phyloP scores from a whole-genome alignment of 1,139 yeast species.

The Scheffersomyces insectosa region DNA sequence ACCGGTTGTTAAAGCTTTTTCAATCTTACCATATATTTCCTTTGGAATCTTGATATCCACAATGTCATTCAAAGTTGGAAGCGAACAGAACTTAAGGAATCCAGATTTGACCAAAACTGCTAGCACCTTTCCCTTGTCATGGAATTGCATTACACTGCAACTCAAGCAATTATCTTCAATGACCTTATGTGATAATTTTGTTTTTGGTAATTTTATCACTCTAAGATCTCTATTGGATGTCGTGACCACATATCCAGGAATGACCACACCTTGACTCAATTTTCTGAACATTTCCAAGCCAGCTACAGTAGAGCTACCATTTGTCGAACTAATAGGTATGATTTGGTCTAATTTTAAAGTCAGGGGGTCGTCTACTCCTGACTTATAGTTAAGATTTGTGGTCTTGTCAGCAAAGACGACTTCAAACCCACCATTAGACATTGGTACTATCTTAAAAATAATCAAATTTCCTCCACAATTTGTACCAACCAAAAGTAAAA shows the following conservation, averaged over 20 bases:
- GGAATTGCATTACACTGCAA: constrained; percentile 33
- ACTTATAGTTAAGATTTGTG: constrained; percentile 39
- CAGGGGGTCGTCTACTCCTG: constrained; percentile 40
- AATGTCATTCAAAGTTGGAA: constrained; percentile 42
- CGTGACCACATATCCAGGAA: constrained; percentile 64
- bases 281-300: constrained; percentile 57
- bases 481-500: constrained; percentile 77
- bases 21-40: constrained; percentile 28
- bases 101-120: constrained; percentile 42
- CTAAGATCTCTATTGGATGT: constrained; percentile 65
- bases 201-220: constrained; percentile 59
- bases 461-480: constrained; percentile 69
- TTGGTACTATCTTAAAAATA: constrained; percentile 69
- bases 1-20: constrained; percentile 23
- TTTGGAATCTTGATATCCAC: constrained; percentile 38
- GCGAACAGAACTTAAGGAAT: constrained; percentile 36
- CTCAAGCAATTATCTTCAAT: constrained; percentile 64
- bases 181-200: constrained; percentile 63
- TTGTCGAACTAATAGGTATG: constrained; percentile 55
- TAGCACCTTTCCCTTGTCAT: constrained; percentile 34
- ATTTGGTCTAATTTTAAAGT: constrained; percentile 55
- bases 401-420: constrained; percentile 57
- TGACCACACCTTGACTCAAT: constrained; percentile 60
- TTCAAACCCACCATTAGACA: constrained; percentile 64
- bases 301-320: constrained; percentile 69